These are phyloP conservation scores for Candida tammaniensis DNA, from an alignment of 805 yeast species.

Conservation along the genomic window DNA sequence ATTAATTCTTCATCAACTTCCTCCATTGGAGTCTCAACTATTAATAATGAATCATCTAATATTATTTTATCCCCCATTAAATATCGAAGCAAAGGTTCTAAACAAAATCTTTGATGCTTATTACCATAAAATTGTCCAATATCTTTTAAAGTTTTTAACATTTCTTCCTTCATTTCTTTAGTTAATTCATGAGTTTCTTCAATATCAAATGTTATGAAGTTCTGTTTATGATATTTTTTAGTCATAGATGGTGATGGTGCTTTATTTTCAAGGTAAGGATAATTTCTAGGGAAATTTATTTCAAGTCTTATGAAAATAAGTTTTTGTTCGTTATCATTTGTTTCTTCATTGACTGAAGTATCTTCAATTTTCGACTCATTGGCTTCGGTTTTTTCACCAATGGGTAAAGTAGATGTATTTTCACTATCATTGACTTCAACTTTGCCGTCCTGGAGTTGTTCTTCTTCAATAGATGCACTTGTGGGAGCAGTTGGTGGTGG, in stretches of 20 bases:
- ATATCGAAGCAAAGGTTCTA: conserved; percentile 76
- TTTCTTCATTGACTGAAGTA: conserved; percentile 1
- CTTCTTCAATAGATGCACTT: too few relatives aligned
- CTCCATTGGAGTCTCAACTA: conserved; percentile 17
- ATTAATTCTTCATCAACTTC: conserved; percentile 24
- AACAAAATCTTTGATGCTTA: conserved; percentile 57
- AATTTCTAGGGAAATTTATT: conserved; percentile 66
- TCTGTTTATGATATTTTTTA: conserved; percentile 19
- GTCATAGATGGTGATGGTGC: conserved; percentile 9
- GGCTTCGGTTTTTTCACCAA: too few relatives aligned
- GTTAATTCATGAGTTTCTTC: conserved; percentile 78
- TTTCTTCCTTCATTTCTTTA: conserved; percentile 45
- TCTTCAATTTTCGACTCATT: conserved; percentile 1
- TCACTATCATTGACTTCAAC: neutral
- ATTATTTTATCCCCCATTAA: conserved; percentile 77
- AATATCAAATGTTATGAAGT: conserved; percentile 47
- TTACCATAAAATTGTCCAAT: conserved; percentile 58
- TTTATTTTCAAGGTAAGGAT: conserved; percentile 62
- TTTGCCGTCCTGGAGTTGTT: neutral
- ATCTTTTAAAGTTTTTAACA: conserved; percentile 49
- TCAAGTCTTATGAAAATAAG: conserved; percentile 67
- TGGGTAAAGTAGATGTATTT: neutral
- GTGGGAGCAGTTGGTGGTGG: neutral
- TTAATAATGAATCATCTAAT: conserved; percentile 32
- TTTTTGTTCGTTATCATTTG: conserved; percentile 24